Evolutionary conservation across 805 yeast species (phyloP).

Genomic region (Saccharomycopsis malanga): DNA sequence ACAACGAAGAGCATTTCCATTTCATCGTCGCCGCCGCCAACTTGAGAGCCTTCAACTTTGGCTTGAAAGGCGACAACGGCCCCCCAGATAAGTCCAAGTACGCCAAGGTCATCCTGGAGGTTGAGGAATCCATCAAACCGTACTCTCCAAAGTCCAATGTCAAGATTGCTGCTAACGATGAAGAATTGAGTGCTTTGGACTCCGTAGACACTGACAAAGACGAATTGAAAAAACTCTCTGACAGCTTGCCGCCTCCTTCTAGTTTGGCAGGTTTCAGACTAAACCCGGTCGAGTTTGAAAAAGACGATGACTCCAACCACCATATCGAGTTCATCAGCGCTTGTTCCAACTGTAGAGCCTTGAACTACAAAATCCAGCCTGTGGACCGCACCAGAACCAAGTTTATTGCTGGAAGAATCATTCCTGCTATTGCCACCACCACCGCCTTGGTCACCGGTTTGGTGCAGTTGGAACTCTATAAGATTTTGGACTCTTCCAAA

Average conservation of each 20-base stretch:
- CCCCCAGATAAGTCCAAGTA: slow-evolving; percentile 44
- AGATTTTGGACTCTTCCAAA: slow-evolving; percentile 70
- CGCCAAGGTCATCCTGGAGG: slow-evolving; percentile 42
- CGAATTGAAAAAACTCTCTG: slow-evolving; percentile 61
- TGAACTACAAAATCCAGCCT: slow-evolving; percentile 79
- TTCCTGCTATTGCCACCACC: slow-evolving; percentile 98
- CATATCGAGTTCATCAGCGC: slow-evolving; percentile 95
- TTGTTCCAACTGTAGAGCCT: slow-evolving; percentile 93
- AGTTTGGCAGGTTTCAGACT: slow-evolving; percentile 83
- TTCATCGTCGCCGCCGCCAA: slow-evolving; percentile 88
- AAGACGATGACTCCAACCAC: slow-evolving; percentile 94
- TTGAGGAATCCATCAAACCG: slow-evolving; percentile 41
- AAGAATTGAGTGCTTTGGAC: slow-evolving; percentile 65
- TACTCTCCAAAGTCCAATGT: slow-evolving; percentile 72
- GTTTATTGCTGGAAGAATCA: slow-evolving; percentile 96
- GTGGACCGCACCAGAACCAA: slow-evolving; percentile 89
- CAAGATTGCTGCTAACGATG: slow-evolving; percentile 76
- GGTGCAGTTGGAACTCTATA: slow-evolving; percentile 84
- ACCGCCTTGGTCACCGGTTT: slow-evolving; percentile 97
- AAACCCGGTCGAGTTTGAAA: slow-evolving; percentile 89
- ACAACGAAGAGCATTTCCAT: slow-evolving; percentile 69
- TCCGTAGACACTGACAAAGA: slow-evolving; percentile 45
- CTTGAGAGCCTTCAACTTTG: slow-evolving; percentile 83
- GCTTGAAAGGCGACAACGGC: slow-evolving; percentile 68
- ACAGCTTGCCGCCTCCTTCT: slow-evolving; percentile 81